Conservation (phyloP, 345 rosid genomes). For the Xanthoceras sorbifolium region DNA sequence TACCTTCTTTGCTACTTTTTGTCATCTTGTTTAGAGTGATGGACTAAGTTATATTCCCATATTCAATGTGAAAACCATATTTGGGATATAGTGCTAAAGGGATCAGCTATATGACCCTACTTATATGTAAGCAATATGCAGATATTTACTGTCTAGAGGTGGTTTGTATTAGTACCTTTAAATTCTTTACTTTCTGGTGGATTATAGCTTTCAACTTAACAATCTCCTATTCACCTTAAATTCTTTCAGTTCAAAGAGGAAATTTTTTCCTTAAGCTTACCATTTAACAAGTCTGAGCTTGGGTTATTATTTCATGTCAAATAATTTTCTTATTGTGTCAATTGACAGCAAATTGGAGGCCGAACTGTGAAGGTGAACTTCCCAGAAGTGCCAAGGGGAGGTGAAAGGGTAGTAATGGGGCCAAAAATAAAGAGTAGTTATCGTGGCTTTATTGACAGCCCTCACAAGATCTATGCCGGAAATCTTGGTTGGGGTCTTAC, state of each 20-base stretch:
- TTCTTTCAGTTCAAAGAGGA: neutral
- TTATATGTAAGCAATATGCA: neutral
- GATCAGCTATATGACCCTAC: neutral
- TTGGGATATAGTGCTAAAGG: neutral
- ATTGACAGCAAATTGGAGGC: constrained; percentile 80
- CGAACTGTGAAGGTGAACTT: constrained; percentile 83
- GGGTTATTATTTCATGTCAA: neutral
- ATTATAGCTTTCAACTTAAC: neutral
- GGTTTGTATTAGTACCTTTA: neutral
- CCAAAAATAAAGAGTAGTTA: constrained; percentile 53
- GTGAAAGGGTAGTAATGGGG: constrained; percentile 76
- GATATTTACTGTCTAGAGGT: neutral
- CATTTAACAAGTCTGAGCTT: neutral
- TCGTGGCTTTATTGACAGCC: constrained; percentile 66
- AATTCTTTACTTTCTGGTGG: neutral
- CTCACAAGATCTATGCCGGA: constrained; percentile 88
- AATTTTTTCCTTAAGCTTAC: neutral
- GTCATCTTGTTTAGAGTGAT: neutral
- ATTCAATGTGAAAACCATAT: neutral
- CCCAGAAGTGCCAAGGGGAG: constrained; percentile 95
- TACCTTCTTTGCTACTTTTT: neutral
- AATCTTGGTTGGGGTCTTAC: constrained; percentile 86
- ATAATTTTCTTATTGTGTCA: constrained; percentile 8
- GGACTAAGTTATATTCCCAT: neutral
- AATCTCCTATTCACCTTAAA: too few relatives aligned